These are phyloP conservation scores for Penicillium occitanis DNA, from an alignment of 2,329 filamentous ascomycete species.

Conservation along the genomic window DNA sequence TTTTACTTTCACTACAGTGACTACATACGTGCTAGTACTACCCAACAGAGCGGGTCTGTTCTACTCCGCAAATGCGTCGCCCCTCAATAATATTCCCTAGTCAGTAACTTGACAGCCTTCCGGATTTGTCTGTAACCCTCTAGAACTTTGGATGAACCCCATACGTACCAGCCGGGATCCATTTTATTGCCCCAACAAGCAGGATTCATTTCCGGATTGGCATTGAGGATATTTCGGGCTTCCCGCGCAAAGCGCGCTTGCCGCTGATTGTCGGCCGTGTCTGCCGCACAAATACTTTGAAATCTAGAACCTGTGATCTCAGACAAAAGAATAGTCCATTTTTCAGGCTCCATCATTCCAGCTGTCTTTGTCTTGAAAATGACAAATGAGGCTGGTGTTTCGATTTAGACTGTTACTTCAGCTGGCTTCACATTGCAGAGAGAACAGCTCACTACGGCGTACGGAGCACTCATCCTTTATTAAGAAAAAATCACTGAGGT, in stretches of 20 bases:
- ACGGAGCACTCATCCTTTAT: neutral
- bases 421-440: constrained; percentile 5
- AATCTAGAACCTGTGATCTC: neutral
- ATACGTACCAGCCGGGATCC: constrained; percentile 19
- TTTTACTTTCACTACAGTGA: constrained; percentile 1
- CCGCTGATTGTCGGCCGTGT: constrained; percentile 27
- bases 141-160: constrained; percentile 17
- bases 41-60: constrained; percentile 19
- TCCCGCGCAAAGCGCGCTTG: constrained; percentile 42
- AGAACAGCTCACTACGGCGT: neutral
- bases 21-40: neutral
- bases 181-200: constrained; percentile 22
- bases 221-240: constrained; percentile 24
- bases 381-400: neutral
- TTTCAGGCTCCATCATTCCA: neutral
- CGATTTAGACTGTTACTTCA: neutral
- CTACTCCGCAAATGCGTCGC: constrained; percentile 16
- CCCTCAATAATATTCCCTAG: constrained; percentile 11
- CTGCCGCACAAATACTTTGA: neutral
- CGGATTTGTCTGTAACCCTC: neutral
- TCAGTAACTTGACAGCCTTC: constrained; percentile 10
- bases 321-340: neutral
- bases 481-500: constrained; percentile 12
- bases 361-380: neutral
- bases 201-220: constrained; percentile 20